Evolutionary conservation across 768 basidiomycete genomes (phyloP), one percentile per base, ranked within the genome.

Genomic region (Lentinus tigrinus): DNA sequence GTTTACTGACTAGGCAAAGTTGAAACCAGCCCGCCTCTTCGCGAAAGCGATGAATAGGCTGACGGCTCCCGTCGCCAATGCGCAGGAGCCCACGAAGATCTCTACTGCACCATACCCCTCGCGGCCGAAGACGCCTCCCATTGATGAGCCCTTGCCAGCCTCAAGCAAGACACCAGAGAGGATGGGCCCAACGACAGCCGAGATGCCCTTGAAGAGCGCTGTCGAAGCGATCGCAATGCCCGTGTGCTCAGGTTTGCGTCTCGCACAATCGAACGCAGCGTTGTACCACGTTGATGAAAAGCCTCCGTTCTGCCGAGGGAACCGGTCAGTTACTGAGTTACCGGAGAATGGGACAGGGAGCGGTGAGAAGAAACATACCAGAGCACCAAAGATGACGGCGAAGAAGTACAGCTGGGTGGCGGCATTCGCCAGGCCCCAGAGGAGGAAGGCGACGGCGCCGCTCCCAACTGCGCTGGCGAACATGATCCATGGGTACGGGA

Each of bases 401-500:
- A 67, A 66, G 43, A 58, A 58, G 47, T 63, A 65, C 9, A 69
- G 57, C n/a, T 57, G 60, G 0, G 61, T 55, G 8, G 64, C 56
- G 2, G 56, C 61, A 34, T 58, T 57, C 21, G 68, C 65, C 43
- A 66, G 58, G 42, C 63, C 66, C 63, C 63, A 69, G 9, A 67
- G 58, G 26, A 64, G 57, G 56, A 66, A 65, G 14, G 63, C 63
- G 19, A 58, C 59, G 24, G 49, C 28, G 16, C 63, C 54, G 36
- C 61, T 62, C 23, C 57, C 52, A n/a, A 67, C 24, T 17, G 52
- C 64, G 28, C 63, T 65, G 11, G 38, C 34, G 49, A 60, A 51
- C 65, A 67, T 65, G 34, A 67, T 51, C 55, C 60, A 61, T 16
- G 63, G 63, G 57, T 67, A 69, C 6, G 68, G 65, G 46, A 65